These are phyloP conservation scores for Neoboletus brunneissimus DNA, from an alignment of 768 basidiomycete genomes.

Conservation along the genomic window DNA sequence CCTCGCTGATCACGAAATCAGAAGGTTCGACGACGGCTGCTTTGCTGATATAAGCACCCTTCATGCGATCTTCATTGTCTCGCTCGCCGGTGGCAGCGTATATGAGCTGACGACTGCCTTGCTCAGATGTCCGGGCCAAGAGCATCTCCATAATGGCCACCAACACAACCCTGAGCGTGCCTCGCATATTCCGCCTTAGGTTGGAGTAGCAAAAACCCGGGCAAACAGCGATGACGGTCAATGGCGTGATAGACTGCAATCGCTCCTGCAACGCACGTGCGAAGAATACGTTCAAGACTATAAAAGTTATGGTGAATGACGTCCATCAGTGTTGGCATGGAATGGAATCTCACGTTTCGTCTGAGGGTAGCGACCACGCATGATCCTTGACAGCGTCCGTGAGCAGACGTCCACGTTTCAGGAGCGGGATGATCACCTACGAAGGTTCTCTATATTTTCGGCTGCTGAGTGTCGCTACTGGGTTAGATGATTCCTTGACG, in stretches of 20 bases:
- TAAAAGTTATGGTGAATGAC: too few species aligned
- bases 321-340: too few species aligned
- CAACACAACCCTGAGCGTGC: not conserved
- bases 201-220: conserved; percentile 35
- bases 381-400: conserved; percentile 6
- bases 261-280: conserved; percentile 25
- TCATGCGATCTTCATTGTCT: conserved; percentile 19
- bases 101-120: conserved; percentile 37
- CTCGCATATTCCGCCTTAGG: conserved; percentile 11
- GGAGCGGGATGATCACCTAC: conserved; percentile 12
- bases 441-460: conserved; percentile 17
- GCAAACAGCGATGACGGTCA: conserved; percentile 25
- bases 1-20: conserved; percentile 33
- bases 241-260: conserved; percentile 16
- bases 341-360: conserved; percentile 26
- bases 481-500: conserved; percentile 17
- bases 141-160: conserved; percentile 5
- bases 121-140: conserved; percentile 24
- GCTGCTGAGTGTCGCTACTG: conserved; percentile 25
- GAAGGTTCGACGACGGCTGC: conserved; percentile 24
- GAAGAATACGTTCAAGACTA: conserved; percentile 34
- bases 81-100: conserved; percentile 29
- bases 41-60: conserved; percentile 19
- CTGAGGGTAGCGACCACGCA: conserved; percentile 20
- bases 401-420: not conserved